Evolutionary conservation across 1,139 yeast species (phyloP).

Genomic region (Dujonia santamariae): DNA sequence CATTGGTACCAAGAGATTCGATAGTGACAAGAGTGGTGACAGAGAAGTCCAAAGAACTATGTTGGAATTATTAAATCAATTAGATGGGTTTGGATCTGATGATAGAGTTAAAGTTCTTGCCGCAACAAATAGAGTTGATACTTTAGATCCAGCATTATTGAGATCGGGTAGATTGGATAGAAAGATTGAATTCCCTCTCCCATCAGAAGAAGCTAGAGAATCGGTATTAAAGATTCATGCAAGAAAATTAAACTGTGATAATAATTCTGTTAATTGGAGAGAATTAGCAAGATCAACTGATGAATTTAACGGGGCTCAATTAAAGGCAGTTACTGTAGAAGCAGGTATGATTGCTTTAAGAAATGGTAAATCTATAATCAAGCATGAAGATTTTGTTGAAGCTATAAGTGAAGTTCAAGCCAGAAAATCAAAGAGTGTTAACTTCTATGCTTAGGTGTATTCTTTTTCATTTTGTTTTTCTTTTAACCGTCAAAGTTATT

Average conservation of each 20-base stretch:
- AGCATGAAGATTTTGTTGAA: constrained; percentile 97
- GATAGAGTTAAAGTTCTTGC: constrained; percentile 96
- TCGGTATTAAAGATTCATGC: constrained; percentile 96
- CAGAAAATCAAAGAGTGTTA: constrained; percentile 89
- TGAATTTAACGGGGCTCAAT: constrained; percentile 97
- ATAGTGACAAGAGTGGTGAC: constrained; percentile 96
- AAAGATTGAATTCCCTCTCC: constrained; percentile 96
- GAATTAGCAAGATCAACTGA: constrained; percentile 97
- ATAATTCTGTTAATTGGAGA: constrained; percentile 87
- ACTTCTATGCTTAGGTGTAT: constrained; percentile 74
- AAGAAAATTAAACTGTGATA: constrained; percentile 92
- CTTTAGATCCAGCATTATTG: constrained; percentile 92
- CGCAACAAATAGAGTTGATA: constrained; percentile 97
- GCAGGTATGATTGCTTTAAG: constrained; percentile 99
- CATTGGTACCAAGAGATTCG: constrained; percentile 97
- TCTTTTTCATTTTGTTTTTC: no score
- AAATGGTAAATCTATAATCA: constrained; percentile 86
- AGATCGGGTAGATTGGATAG: constrained; percentile 98
- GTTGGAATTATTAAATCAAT: constrained; percentile 94
- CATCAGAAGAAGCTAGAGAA: constrained; percentile 96
- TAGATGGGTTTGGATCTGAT: constrained; percentile 98
- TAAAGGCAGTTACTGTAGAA: constrained; percentile 97
- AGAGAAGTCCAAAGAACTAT: constrained; percentile 98
- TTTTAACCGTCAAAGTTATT: no score
- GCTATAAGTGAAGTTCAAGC: constrained; percentile 99